Conservation (phyloP, 129 eudicot genomes). For the Flaveria sonorensis region DNA sequence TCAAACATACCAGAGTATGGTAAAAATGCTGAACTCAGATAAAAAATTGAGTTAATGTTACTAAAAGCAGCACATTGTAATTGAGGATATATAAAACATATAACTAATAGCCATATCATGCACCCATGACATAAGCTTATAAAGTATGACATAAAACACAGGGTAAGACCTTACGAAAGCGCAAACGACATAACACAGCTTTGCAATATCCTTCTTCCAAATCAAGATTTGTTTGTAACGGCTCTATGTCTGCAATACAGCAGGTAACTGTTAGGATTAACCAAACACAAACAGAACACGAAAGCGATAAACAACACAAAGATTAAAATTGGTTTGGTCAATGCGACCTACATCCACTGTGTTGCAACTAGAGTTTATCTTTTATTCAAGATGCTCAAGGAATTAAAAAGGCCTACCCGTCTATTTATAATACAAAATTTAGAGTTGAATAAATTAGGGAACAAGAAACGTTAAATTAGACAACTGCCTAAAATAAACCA, state of each 20-base stretch:
- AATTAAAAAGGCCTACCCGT: too few species aligned
- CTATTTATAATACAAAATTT: too few species aligned
- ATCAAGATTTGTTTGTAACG: slow-evolving; percentile 75
- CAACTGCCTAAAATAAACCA: too few species aligned
- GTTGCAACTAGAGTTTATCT: too few species aligned
- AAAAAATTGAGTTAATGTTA: slow-evolving; percentile 29
- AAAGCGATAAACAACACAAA: too few species aligned
- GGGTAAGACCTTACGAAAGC: slow-evolving; percentile 99
- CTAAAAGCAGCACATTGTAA: slow-evolving; percentile 18
- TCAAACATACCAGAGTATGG: slow-evolving; percentile 67
- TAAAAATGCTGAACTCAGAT: slow-evolving; percentile 73
- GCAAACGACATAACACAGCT: slow-evolving; percentile 93
- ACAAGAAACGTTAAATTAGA: too few species aligned
- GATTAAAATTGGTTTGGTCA: too few species aligned
- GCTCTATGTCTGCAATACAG: slow-evolving; percentile 72
- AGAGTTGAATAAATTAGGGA: too few species aligned
- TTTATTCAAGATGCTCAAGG: too few species aligned
- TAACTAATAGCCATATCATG: neutral
- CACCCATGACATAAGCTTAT: slow-evolving; percentile 9
- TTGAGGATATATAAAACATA: neutral
- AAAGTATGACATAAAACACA: slow-evolving; percentile 45
- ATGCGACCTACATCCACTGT: too few species aligned
- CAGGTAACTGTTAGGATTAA: neutral
- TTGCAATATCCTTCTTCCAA: slow-evolving; percentile 93
- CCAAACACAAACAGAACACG: too few species aligned